These are phyloP conservation scores for Trichoderma sp. DNA, from an alignment of 2,329 filamentous ascomycete species.

Conservation along the genomic window DNA sequence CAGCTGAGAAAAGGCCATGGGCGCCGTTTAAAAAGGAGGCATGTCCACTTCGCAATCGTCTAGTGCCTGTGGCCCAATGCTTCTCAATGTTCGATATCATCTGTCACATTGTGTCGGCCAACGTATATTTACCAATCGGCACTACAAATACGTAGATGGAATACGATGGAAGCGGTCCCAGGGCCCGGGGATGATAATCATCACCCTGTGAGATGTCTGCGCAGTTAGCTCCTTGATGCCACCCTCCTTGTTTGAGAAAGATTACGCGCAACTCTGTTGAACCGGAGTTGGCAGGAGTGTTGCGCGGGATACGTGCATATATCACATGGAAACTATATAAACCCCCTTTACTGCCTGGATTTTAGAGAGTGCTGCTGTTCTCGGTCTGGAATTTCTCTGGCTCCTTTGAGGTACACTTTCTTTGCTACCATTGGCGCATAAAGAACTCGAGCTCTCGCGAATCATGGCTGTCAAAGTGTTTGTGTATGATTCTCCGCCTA, in stretches of 20 bases:
- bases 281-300: background rate
- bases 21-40: background rate
- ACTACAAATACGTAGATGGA: background rate
- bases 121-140: background rate
- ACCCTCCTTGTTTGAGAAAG: background rate
- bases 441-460: background rate
- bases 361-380: background rate
- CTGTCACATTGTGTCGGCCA: background rate
- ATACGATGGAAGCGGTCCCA: background rate
- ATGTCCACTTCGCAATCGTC: background rate
- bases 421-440: background rate
- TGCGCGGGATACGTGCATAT: background rate
- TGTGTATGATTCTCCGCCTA: slow-evolving; percentile 37
- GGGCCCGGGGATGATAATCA: background rate
- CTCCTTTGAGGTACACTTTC: background rate
- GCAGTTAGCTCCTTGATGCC: background rate
- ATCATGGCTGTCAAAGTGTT: slow-evolving; percentile 49
- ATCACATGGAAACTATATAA: background rate
- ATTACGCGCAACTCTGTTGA: background rate
- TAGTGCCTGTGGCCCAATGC: background rate
- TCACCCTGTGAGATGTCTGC: background rate
- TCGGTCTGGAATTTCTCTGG: background rate
- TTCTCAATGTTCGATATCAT: background rate
- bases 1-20: background rate
- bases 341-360: background rate